Base-by-base conservation (phyloP, 2,329 filamentous ascomycete species). In the Talaromyces rugulosus region DNA sequence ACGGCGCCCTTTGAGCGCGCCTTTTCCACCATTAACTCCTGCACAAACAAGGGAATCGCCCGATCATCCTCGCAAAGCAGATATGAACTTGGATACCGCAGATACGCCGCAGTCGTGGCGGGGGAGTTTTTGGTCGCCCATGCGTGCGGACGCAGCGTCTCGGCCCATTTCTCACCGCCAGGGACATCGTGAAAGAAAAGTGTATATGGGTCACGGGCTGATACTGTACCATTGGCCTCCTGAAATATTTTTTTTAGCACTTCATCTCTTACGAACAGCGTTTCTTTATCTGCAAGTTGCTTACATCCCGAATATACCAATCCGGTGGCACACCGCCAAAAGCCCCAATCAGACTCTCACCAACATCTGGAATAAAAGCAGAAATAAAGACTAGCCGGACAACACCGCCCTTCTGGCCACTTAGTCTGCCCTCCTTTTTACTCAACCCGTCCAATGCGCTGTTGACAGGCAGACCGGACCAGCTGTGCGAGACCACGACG, bases 391-490 rank as follows among this genome's bases (percentile, higher is more conserved):
- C 65, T 36, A 77, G 61, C 31, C 68, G 69, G 1, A 71, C 63
- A 8, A 78, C 73, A 3, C 75, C 75, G 2, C 75, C 75, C 1
- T 60, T 55, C 52, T 72, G 66, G 3, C 71, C 70, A 16, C 62
- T 62, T 23, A 65, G 54, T 57, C 71, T 62, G 8, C 73, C 67
- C 16, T 72, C 68, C 3, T 63, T 42, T n/a, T 42, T 34, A 42
- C 51, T 60, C 27, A 55, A 69, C 1, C 72, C 73, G 11, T 71
- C 65, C 1, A 75, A 62, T 2, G 71, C 70, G 61, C 74, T 74
- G 64, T 68, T 76, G 16, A 75, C 74, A 0, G 74, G 74, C 9
- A 77, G 60, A 2, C 73, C 72, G 4, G 74, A 69, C 71, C 75
- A 77, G 62, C 74, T 76, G 66, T 76, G 74, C 30, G 67, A 65